Conservation (phyloP, 352 stramenopile species). For the Phytophthora pini region DNA sequence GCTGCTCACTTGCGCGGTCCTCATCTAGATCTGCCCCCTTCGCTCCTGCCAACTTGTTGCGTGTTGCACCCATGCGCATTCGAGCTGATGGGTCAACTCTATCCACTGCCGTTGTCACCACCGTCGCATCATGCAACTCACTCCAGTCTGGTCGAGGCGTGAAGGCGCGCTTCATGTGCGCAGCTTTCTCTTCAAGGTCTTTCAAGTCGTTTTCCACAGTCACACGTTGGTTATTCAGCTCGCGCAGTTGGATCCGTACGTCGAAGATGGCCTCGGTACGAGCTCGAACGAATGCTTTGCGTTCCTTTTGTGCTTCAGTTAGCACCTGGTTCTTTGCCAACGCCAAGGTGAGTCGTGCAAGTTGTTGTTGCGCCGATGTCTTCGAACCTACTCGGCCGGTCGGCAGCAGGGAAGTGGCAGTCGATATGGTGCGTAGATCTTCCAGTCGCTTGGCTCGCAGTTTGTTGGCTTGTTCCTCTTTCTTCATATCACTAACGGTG, state of each 20-base stretch:
- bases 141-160: slow-evolving; percentile 74
- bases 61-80: slow-evolving; percentile 39
- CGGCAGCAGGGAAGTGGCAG: slow-evolving; percentile 14
- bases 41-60: slow-evolving; percentile 22
- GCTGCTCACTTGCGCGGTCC: slow-evolving; percentile 45
- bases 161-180: slow-evolving; percentile 56
- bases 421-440: slow-evolving; percentile 31
- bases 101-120: slow-evolving; percentile 64
- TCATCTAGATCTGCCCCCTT: slow-evolving; percentile 42
- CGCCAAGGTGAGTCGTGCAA: slow-evolving; percentile 23
- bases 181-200: slow-evolving; percentile 44
- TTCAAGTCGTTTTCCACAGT: slow-evolving; percentile 32
- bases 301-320: slow-evolving; percentile 20
- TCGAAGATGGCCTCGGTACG: slow-evolving; percentile 74
- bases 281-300: slow-evolving; percentile 37
- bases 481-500: slow-evolving; percentile 54
- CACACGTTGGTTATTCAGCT: slow-evolving; percentile 37
- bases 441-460: slow-evolving; percentile 62
- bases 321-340: slow-evolving; percentile 38
- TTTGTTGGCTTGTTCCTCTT: slow-evolving; percentile 61
- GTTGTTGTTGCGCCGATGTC: slow-evolving; percentile 28
- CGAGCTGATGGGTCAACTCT: slow-evolving; percentile 41
- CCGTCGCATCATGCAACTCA: slow-evolving; percentile 57
- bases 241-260: slow-evolving; percentile 48
- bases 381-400: slow-evolving; percentile 23